These are phyloP conservation scores for Dothideomycetes sp. DNA, from an alignment of 2,329 filamentous ascomycete genomes.

Conservation along the genomic window DNA sequence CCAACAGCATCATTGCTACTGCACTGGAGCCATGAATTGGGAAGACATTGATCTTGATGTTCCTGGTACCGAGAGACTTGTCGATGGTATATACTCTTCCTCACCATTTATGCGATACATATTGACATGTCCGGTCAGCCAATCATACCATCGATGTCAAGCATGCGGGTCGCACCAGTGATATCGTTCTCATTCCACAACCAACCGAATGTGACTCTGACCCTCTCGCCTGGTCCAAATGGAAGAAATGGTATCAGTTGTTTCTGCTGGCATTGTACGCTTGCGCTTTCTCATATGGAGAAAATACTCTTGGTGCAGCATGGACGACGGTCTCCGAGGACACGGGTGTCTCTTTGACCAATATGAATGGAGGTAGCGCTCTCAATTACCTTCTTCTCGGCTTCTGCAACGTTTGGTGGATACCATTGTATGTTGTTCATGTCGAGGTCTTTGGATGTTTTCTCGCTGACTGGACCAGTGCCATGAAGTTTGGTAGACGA, in stretches of 20 bases:
- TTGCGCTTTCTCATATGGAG: constrained; percentile 29
- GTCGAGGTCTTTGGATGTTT: too few species aligned
- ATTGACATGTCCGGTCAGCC: background rate
- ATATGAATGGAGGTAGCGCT: constrained; percentile 31
- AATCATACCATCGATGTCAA: constrained; percentile 8
- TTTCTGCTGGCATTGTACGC: constrained; percentile 29
- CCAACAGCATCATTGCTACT: background rate
- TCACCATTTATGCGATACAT: background rate
- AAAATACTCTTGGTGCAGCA: constrained; percentile 30
- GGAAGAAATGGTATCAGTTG: constrained; percentile 29
- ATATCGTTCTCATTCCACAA: constrained; percentile 24
- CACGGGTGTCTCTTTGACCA: constrained; percentile 25
- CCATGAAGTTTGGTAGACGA: constrained; percentile 28
- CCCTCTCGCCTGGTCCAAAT: constrained; percentile 21
- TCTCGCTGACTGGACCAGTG: too few species aligned
- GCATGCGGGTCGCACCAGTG: constrained; percentile 16
- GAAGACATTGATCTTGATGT: constrained; percentile 13
- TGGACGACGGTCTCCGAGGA: constrained; percentile 31
- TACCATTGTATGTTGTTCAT: constrained; percentile 15
- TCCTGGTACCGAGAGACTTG: constrained; percentile 24
- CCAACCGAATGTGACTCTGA: constrained; percentile 19
- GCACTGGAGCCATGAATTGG: background rate
- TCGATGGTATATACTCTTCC: constrained; percentile 15
- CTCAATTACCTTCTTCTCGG: constrained; percentile 30
- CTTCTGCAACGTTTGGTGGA: constrained; percentile 32